Base-by-base conservation (phyloP, 2,329 filamentous ascomycete genomes). In the Ambrosiella cleistominuta region DNA sequence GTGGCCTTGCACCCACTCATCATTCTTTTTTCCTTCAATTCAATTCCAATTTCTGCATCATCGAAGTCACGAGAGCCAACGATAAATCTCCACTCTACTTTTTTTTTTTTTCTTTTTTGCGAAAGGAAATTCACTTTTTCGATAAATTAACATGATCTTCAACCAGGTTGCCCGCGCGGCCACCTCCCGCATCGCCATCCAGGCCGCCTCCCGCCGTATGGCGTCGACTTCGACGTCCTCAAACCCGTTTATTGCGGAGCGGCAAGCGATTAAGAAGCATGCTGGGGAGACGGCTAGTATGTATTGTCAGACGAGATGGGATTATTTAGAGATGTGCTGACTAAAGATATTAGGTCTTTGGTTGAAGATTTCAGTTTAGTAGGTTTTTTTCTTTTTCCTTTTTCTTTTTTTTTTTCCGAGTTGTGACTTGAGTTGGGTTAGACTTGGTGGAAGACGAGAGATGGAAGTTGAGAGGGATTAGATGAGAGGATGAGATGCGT, bases 191-290 rank as follows among this genome's bases (percentile, higher is more conserved):
- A 80, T 80, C 67, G 44, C 44, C 27, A 3, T 27, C 13, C 71
- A 71, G 63, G 71, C 76, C 63, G 72, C 75, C 66, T 85, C 87
- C 76, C 82, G 86, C 71, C 83, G 84, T 66, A 78, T 88, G 67
- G 83, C 82, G 69, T 83, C 79, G 74, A 75, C 78, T 66, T 70
- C 86, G 66, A 86, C 95, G n/a, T 37, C 50, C 40, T 42, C 58
- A 75, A 97, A 95, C 75, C 82, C 83, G 68, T 98, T 97, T 80
- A 84, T 94, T 77, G 83, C 85, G 68, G 93, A 98, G 80, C 83
- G 93, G 70, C 77, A 82, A 70, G 86, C 86, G 67, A 86, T 95
- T 69, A 90, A 94, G 79, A 82, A 88, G 66, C 93, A 98, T 72
- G 93, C 93, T 68, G 81, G 77, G 65, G 79, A 79, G 68, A 93